These are phyloP conservation scores for button mushroom (Agaricus bisporus) DNA, from an alignment of 768 basidiomycete genomes.

Conservation along the genomic window DNA sequence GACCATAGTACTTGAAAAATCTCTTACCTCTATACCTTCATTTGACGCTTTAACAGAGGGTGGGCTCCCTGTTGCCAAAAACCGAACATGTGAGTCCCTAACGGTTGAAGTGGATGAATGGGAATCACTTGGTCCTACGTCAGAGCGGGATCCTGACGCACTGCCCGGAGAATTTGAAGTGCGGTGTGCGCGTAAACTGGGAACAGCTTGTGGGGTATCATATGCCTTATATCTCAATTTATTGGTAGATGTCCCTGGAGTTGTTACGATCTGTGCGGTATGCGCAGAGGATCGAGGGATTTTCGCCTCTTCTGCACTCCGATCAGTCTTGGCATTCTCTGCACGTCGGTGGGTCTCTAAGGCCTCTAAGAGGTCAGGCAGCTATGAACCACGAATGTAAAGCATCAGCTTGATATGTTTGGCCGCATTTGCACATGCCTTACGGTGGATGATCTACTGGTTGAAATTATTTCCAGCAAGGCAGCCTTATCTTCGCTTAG, in stretches of 20 bases:
- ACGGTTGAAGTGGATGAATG: not conserved
- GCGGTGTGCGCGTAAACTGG: constrained; percentile 34
- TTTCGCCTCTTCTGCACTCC: constrained; percentile 7
- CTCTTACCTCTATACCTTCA: constrained; percentile 17
- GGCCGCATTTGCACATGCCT: not conserved
- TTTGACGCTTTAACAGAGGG: constrained; percentile 26
- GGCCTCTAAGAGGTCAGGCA: constrained; percentile 63
- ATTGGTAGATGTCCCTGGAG: constrained; percentile 17
- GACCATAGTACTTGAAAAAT: not conserved
- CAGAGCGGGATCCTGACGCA: constrained; percentile 28
- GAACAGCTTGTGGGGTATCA: constrained; percentile 48
- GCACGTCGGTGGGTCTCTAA: constrained; percentile 29
- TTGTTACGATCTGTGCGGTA: constrained; percentile 5
- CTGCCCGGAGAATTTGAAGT: constrained; percentile 20
- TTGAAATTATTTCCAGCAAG: constrained; percentile 41
- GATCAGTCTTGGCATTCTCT: constrained; percentile 11
- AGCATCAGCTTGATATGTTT: not conserved
- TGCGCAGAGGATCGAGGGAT: constrained; percentile 9
- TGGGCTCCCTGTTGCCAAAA: constrained; percentile 37
- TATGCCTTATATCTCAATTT: constrained; percentile 70
- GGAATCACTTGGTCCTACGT: constrained; percentile 16
- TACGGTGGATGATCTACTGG: constrained; percentile 53
- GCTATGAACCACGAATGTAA: constrained; percentile 29
- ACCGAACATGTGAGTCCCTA: constrained; percentile 17
- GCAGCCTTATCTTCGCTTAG: constrained; percentile 37